Conservation (phyloP, 768 basidiomycete genomes). For the Russula emetica region DNA sequence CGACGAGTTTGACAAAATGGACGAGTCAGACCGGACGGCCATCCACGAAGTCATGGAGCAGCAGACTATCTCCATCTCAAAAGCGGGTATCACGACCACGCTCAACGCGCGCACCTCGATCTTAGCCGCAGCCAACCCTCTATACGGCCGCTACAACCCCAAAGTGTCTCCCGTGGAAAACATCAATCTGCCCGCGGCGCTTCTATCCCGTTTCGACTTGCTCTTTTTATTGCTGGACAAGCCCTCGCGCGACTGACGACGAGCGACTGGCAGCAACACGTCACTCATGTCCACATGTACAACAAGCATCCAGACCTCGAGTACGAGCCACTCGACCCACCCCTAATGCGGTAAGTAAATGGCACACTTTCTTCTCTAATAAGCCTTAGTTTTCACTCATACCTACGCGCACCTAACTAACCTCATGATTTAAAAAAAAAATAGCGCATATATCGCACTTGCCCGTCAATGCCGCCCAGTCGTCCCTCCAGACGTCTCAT, state of each 20-base stretch:
- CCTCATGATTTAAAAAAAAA: too few relatives aligned
- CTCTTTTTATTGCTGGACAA: slow-evolving; percentile 97
- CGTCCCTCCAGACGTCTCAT: slow-evolving; percentile 85
- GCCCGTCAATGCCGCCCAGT: slow-evolving; percentile 85
- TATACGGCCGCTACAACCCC: slow-evolving; percentile 97
- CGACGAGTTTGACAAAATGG: slow-evolving; percentile 99
- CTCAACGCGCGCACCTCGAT: slow-evolving; percentile 97
- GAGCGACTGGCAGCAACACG: slow-evolving; percentile 94
- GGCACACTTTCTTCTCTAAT: background rate
- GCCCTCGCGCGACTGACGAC: slow-evolving; percentile 89
- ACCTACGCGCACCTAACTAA: too few relatives aligned
- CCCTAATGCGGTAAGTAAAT: slow-evolving; percentile 86
- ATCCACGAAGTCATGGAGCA: slow-evolving; percentile 99
- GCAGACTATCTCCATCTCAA: slow-evolving; percentile 98
- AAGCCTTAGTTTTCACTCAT: too few relatives aligned
- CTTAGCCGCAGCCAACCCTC: slow-evolving; percentile 94
- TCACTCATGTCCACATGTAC: slow-evolving; percentile 98
- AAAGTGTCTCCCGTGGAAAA: slow-evolving; percentile 98
- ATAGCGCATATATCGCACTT: slow-evolving; percentile 89
- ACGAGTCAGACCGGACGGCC: slow-evolving; percentile 93
- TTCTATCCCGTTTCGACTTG: slow-evolving; percentile 94
- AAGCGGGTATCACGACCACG: slow-evolving; percentile 98
- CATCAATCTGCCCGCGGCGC: slow-evolving; percentile 96
- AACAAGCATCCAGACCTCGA: slow-evolving; percentile 83
- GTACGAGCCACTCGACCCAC: slow-evolving; percentile 78